Base-by-base conservation (phyloP, 2,329 filamentous ascomycete genomes). In the Fusarium sp. region DNA sequence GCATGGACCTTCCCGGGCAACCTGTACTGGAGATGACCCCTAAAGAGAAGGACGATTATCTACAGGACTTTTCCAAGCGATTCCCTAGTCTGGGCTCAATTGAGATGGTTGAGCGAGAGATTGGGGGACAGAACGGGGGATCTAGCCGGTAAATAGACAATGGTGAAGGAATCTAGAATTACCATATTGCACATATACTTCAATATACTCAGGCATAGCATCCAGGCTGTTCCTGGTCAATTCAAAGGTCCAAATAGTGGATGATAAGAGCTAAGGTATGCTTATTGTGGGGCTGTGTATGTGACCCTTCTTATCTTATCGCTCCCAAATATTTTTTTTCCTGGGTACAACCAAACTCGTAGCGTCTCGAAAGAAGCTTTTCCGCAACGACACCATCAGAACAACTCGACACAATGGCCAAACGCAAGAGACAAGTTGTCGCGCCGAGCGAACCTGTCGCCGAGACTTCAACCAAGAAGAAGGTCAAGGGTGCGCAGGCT, bases 11-110 rank as follows among this genome's bases (percentile, higher is more conserved):
- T 33, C 82, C 83, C 1, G 85, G 81, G 2, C 83, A 85, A 65
- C 83, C 85, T 5, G 77, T 81, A 51, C 75, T 88, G 60, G 85
- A 87, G 43, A 89, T 89, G 87, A 85, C 83, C 56, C 77, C 81
- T 5, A 81, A 84, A 68, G 86, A 90, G 72, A 88, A 84, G 76
- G 88, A 90, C 45, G 92, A 94, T 71, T 91, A 91, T 74, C 78
- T 91, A 44, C 79, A 81, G 62, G 80, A 93, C 76, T 98, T 98
- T 78, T 91, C 90, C 64, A 94, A 94, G 80, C 86, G 94, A 61
- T 98, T 94, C 79, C 95, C 95, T 1, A 97, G 92, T 77, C 82
- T 98, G 61, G 91, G 90, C 58, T 88, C 93, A 11, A 88, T 98
- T 72, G 95, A 98, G 82, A 92, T 95, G 90, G 91, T 94, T n/a